phyloP scores from a whole-genome alignment of 2,329 filamentous ascomycete species.

The Ilyonectria mors-panacis region DNA sequence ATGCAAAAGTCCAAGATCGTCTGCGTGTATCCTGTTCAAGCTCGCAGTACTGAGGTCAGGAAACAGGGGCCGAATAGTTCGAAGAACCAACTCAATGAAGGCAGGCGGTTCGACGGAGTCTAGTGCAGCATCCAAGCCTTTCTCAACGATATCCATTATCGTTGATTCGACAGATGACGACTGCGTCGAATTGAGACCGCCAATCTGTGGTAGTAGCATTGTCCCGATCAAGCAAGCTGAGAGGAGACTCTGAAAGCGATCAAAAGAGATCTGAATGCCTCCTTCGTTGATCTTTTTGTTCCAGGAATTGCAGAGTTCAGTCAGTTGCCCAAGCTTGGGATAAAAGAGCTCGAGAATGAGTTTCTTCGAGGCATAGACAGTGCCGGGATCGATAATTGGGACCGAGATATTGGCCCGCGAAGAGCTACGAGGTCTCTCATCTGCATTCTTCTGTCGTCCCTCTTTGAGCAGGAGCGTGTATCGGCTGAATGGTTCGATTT shows the following conservation, averaged over 20 bases:
- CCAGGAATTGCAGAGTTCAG: constrained; percentile 64
- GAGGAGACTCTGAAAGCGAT: constrained; percentile 67
- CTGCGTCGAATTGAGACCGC: constrained; percentile 62
- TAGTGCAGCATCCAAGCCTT: constrained; percentile 58
- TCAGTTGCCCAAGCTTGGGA: constrained; percentile 67
- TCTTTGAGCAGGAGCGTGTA: constrained; percentile 70
- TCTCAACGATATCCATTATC: constrained; percentile 59
- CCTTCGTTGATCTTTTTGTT: constrained; percentile 61
- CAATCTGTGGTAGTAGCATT: constrained; percentile 64
- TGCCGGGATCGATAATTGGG: constrained; percentile 50
- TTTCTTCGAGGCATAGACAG: constrained; percentile 62
- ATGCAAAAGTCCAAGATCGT: constrained; percentile 58
- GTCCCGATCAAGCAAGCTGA: constrained; percentile 63
- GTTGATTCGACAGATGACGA: constrained; percentile 64
- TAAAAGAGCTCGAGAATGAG: constrained; percentile 68
- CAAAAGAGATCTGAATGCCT: constrained; percentile 64
- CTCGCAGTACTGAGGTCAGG: constrained; percentile 59
- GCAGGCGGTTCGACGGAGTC: constrained; percentile 61
- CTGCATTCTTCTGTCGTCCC: constrained; percentile 5
- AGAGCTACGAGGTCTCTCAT: constrained; percentile 12
- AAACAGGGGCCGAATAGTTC: constrained; percentile 61
- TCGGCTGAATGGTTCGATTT: constrained; percentile 61
- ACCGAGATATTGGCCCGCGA: constrained; percentile 28
- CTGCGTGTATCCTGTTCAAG: constrained; percentile 56
- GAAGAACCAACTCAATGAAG: constrained; percentile 64